Evolutionary conservation across 768 basidiomycete genomes (phyloP).

Genomic region (Russula griseocarnosa): DNA sequence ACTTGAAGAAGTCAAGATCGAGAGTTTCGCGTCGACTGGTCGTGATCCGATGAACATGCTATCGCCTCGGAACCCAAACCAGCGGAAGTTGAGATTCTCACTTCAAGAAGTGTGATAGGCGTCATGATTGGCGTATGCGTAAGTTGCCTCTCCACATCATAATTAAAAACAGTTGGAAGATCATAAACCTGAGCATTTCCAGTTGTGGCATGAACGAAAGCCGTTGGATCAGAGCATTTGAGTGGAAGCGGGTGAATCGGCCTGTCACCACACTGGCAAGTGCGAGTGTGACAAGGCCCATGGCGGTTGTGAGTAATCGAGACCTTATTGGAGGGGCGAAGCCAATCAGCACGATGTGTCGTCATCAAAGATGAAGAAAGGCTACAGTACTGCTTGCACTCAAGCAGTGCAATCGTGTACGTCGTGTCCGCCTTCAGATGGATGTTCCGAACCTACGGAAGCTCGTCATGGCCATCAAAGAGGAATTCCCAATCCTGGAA

Average conservation of each 20-base stretch:
- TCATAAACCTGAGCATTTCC: not conserved
- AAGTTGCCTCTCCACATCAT: not conserved
- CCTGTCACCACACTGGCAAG: not conserved
- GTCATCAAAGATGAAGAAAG: too few species aligned
- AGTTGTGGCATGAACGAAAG: constrained; percentile 1
- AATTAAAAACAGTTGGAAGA: not conserved
- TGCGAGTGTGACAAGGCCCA: not conserved
- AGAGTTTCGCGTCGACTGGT: not conserved
- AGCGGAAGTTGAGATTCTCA: not conserved
- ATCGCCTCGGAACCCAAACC: not conserved
- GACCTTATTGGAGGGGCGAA: not conserved
- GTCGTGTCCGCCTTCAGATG: too few species aligned
- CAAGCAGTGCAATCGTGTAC: too few species aligned
- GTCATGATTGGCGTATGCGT: not conserved
- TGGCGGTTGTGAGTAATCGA: not conserved
- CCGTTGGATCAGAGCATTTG: not conserved
- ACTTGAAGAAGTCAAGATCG: not conserved
- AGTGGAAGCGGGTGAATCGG: not conserved
- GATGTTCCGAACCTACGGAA: too few species aligned
- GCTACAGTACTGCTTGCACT: too few species aligned
- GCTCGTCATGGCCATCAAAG: too few species aligned
- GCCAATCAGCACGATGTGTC: not conserved
- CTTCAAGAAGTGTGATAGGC: not conserved
- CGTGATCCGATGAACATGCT: not conserved
- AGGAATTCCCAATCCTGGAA: too few species aligned